These are phyloP conservation scores for Amaranthus cruentus DNA, from an alignment of 148 eudicot species.

Conservation along the genomic window DNA sequence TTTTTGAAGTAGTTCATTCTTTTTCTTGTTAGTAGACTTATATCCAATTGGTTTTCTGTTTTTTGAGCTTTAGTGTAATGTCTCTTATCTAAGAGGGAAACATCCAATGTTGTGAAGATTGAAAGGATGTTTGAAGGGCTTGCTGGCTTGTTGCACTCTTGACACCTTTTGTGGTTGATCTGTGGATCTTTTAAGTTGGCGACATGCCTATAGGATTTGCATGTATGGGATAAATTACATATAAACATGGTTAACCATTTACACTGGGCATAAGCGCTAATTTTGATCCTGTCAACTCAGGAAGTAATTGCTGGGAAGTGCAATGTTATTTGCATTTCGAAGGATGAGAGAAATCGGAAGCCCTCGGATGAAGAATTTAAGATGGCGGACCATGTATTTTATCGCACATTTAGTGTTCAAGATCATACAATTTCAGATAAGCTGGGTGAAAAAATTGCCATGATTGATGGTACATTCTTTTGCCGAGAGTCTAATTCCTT, in stretches of 20 bases:
- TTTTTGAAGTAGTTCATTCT: no score
- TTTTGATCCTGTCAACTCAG: constrained; percentile 38
- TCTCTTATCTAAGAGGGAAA: no score
- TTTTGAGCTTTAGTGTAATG: no score
- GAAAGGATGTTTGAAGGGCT: no score
- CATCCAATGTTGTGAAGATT: no score
- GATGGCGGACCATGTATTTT: constrained; percentile 58
- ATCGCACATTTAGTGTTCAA: constrained; percentile 70
- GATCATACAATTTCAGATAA: constrained; percentile 45
- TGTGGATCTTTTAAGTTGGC: background rate
- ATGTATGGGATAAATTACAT: background rate
- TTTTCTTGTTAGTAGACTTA: no score
- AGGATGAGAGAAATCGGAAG: constrained; percentile 60
- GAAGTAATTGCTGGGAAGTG: constrained; percentile 75
- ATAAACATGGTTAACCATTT: constrained; percentile 1
- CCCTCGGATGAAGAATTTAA: constrained; percentile 58
- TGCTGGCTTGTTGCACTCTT: background rate
- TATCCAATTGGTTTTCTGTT: no score
- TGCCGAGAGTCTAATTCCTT: constrained; percentile 14
- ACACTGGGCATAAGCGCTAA: constrained; percentile 21
- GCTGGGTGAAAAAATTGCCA: constrained; percentile 46
- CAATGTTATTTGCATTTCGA: constrained; percentile 68
- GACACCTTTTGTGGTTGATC: background rate
- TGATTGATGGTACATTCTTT: constrained; percentile 46
- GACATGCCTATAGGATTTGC: background rate